Base-by-base conservation (phyloP, 495 filamentous ascomycete species). In the Annulohypoxylon moriforme region DNA sequence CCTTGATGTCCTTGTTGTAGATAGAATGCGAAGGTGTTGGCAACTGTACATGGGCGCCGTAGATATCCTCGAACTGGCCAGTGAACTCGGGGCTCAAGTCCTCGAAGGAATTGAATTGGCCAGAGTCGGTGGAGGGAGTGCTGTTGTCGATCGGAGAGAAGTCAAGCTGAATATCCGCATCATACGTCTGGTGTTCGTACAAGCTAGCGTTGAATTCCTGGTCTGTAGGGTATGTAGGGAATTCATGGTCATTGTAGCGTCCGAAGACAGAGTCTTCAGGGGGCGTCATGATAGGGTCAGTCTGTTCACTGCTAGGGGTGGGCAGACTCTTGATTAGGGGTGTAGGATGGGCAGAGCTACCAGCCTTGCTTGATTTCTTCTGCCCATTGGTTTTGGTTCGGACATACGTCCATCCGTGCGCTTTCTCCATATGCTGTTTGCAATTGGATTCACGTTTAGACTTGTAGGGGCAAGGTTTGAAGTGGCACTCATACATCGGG, bases 381-480 rank as follows among this genome's bases (percentile, higher is more conserved):
- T 91, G 89, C 44, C 89, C 90, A 71, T 97, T 97, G 81, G 91
- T 93, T 87, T 97, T 97, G 55, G 93, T 93, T 38, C 96, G 91
- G 69, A 92, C 88, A 69, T 99, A 99, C 3, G 85, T 84, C 90
- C 93, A 98, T 46, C 90, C 89, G 75, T 99, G 96, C 0, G 94
- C 90, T 79, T 98, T 99, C 83, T 99, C 96, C 96, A 99, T 99
- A 81, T 99, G 96, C 80, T 99, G 96, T 80, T 98, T 98, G 88
- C 94, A 97, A 81, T 99, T 99, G 79, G 92, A 96, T 82, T 97
- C 92, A 27, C 96, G 91, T 85, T 97, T 98, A 46, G 94, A 97
- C 74, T 93, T 89, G 81, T 98, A 99, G 0, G 91, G 88, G 86
- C 96, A 99, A 18, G 92, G 91, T 68, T 88, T 83, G 80, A 88